Percentiles rank a stretch among this genome's conserved stretches.
Conservation (phyloP, 2,329 filamentous ascomycete genomes). For the Phialocephala subalpina region DNA sequence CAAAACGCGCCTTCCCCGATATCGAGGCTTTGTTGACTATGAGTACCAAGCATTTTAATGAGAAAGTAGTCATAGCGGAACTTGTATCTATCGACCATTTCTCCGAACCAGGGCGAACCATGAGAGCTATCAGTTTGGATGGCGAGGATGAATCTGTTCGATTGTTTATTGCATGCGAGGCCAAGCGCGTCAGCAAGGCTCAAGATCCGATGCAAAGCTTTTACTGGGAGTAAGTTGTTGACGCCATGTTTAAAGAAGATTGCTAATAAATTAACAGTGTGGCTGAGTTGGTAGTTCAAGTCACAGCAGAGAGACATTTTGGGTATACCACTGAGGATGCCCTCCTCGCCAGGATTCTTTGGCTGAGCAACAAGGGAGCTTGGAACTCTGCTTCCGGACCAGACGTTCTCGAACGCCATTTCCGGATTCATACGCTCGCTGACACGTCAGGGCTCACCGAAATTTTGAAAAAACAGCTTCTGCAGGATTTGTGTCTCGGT, state of each 20-base stretch:
- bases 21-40: slow-evolving; percentile 44
- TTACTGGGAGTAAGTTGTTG: slow-evolving; percentile 24
- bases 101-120: slow-evolving; percentile 14
- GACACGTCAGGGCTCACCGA: slow-evolving; percentile 11
- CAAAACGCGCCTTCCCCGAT: slow-evolving; percentile 51
- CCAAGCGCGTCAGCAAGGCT: slow-evolving; percentile 14
- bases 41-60: slow-evolving; percentile 25
- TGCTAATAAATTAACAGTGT: background rate
- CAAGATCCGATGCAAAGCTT: slow-evolving; percentile 25
- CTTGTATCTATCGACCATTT: slow-evolving; percentile 31
- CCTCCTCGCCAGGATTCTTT: slow-evolving; percentile 38
- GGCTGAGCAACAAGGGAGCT: slow-evolving; percentile 49
- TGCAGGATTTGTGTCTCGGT: slow-evolving; percentile 56
- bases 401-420: slow-evolving; percentile 21
- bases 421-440: slow-evolving; percentile 12
- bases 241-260: background rate
- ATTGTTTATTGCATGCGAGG: slow-evolving; percentile 31
- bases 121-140: slow-evolving; percentile 34
- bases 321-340: slow-evolving; percentile 41
- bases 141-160: slow-evolving; percentile 12
- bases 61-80: slow-evolving; percentile 23
- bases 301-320: slow-evolving; percentile 29
- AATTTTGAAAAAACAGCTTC: slow-evolving; percentile 45
- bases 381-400: slow-evolving; percentile 24
- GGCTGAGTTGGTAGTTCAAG: slow-evolving; percentile 28